Evolutionary conservation across 2,329 filamentous ascomycete genomes (phyloP).

Genomic region (Cladorrhinum sp.): DNA sequence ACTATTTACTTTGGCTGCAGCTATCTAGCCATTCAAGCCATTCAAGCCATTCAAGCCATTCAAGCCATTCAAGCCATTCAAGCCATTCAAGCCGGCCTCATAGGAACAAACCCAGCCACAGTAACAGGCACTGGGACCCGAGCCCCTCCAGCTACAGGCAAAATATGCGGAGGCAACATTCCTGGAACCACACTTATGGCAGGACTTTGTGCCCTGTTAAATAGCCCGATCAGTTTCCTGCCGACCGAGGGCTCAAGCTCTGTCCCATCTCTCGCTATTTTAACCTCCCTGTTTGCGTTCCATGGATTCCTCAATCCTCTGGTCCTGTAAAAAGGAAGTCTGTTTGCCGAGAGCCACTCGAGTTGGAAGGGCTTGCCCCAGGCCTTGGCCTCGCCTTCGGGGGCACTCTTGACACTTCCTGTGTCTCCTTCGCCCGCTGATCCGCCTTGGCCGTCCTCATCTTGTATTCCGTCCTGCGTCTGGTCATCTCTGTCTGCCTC

Average conservation of each 20-base stretch:
- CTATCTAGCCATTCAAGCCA: no score
- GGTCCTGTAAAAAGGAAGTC: constrained; percentile 84
- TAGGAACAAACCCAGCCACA: constrained; percentile 4
- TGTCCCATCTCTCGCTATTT: constrained; percentile 91
- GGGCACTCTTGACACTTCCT: constrained; percentile 38
- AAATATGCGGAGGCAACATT: background rate
- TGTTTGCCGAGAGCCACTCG: constrained; percentile 81
- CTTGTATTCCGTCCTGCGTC: constrained; percentile 33
- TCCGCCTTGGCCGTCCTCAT: constrained; percentile 33
- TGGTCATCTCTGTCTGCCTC: constrained; percentile 67
- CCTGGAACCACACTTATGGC: constrained; percentile 15
- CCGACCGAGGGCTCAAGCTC: constrained; percentile 85
- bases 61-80: no score
- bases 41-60: no score
- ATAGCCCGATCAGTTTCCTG: constrained; percentile 71
- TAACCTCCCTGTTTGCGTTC: constrained; percentile 94
- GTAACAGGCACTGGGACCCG: constrained; percentile 2
- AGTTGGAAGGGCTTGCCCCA: constrained; percentile 92
- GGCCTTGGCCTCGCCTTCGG: constrained; percentile 53
- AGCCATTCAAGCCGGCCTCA: constrained; percentile 1
- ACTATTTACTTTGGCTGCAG: no score
- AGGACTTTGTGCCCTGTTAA: constrained; percentile 57
- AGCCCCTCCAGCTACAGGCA: background rate
- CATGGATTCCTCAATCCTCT: constrained; percentile 85
- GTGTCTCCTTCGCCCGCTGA: constrained; percentile 40